Conservation (phyloP, 345 rosid genomes). For the Kernera saxatilis region DNA sequence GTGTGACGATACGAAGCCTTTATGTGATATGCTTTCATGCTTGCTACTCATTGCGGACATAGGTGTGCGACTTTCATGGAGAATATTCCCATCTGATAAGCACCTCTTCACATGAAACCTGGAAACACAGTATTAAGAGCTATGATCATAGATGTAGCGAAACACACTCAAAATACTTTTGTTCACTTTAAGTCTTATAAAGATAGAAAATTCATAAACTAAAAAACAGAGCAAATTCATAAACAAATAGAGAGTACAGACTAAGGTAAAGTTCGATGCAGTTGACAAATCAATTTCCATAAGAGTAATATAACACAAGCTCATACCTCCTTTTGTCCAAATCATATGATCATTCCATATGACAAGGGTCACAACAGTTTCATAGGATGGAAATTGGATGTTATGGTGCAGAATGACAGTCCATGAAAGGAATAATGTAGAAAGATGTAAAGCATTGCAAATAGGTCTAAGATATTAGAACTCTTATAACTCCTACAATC, state of each 20-base stretch:
- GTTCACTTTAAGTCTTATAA: neutral
- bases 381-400: neutral
- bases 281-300: slow-evolving; percentile 1
- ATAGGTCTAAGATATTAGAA: neutral
- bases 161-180: neutral
- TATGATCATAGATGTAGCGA: neutral
- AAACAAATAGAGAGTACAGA: neutral
- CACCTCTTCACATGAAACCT: slow-evolving; percentile 80
- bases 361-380: slow-evolving; percentile 10
- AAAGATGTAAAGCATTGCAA: neutral
- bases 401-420: neutral
- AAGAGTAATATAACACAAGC: neutral
- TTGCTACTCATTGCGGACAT: slow-evolving; percentile 43
- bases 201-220: neutral
- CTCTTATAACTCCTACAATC: neutral
- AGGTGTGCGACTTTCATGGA: slow-evolving; percentile 42
- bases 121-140: slow-evolving; percentile 21
- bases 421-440: neutral
- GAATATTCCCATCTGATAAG: slow-evolving; percentile 89
- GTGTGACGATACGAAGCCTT: slow-evolving; percentile 39
- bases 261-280: slow-evolving; percentile 8
- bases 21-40: slow-evolving; percentile 40
- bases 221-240: neutral
- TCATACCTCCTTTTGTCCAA: neutral
- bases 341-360: neutral